Evolutionary conservation across 768 basidiomycete genomes (phyloP), one percentile per base, ranked within the genome.

Genomic region (Scleroderma citrinum): DNA sequence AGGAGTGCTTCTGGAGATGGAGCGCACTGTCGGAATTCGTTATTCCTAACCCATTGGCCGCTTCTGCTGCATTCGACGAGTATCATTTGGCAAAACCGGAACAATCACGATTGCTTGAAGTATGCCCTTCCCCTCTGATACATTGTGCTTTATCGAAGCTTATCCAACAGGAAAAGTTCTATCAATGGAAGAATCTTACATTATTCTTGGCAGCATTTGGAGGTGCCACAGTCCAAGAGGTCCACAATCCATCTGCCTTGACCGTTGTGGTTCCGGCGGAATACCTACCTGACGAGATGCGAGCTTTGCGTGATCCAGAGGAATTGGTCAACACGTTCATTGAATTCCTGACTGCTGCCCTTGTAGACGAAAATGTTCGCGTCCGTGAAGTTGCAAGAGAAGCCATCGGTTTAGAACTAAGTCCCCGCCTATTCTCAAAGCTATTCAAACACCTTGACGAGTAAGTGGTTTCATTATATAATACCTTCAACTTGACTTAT

Each of bases 161-260:
- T 12, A 43, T 34, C 30, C 17, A 29, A 14, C 46, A 91, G 87
- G 87, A 90, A 17, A 75, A 81, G 55, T 77, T 82, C 36, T 77
- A 74, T 32, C 86, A 91, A 56, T 96, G 92, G 92, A 84, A 88
- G 58, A 91, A 93, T 60, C 69, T 91, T 12, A 83, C 87, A 0
- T 68, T 91, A 20, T 89, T 86, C 66, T 70, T 94, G 34, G 81
- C 87, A 3, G 78, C 87, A 0, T 75, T 83, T n/a, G 82, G 83
- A 32, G 85, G 85, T 5, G 71, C 78, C 6, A 85, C 85, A 52
- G 68, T 80, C 17, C 69, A 72, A 35, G 79, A 85, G 14, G 69
- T 72, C 38, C 72, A 76, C 29, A 71, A 81, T 36, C 64, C 75
- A 30, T 65, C 68, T n/a, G 70, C 74, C 20, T 67, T 89, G 20